Percentiles rank a stretch among this genome's conserved stretches.
Conservation (phyloP, 768 basidiomycete species). For the Scleroderma bovista region DNA sequence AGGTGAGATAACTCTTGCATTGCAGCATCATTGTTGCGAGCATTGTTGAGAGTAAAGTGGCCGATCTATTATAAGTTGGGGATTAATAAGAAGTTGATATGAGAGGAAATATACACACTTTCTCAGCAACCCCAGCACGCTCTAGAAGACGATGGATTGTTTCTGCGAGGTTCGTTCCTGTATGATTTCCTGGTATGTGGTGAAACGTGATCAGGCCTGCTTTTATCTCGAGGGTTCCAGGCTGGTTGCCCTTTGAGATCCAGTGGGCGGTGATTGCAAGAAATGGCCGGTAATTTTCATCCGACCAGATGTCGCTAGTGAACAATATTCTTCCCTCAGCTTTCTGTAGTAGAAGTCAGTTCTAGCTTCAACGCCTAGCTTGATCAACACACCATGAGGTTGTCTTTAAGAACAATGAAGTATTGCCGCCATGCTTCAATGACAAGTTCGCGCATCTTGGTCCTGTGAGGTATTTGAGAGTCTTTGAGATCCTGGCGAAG, state of each 20-base stretch:
- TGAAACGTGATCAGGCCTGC: conserved; percentile 9
- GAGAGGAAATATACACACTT: neutral
- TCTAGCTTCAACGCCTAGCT: too few relatives aligned
- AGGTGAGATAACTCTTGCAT: conserved; percentile 3
- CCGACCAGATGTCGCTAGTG: conserved; percentile 14
- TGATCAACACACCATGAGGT: too few relatives aligned
- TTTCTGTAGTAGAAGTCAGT: neutral
- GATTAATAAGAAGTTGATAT: too few relatives aligned
- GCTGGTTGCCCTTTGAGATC: neutral
- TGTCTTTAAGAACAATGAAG: conserved; percentile 17
- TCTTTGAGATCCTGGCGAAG: conserved; percentile 18
- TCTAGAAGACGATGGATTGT: neutral
- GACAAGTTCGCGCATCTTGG: conserved; percentile 14
- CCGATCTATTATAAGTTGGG: conserved; percentile 4
- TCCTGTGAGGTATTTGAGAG: conserved; percentile 20
- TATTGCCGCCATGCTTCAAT: conserved; percentile 17
- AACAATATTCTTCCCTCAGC: conserved; percentile 4
- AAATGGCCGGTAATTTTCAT: conserved; percentile 4
- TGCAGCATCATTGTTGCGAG: conserved; percentile 10
- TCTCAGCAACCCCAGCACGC: neutral
- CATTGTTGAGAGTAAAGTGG: conserved; percentile 10
- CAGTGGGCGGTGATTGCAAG: conserved; percentile 14
- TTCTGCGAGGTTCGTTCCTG: conserved; percentile 5
- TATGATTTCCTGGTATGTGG: conserved; percentile 11
- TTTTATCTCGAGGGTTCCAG: conserved; percentile 4